phyloP scores from a whole-genome alignment of 164 flowering plant species.

The Vitis rupestris region DNA sequence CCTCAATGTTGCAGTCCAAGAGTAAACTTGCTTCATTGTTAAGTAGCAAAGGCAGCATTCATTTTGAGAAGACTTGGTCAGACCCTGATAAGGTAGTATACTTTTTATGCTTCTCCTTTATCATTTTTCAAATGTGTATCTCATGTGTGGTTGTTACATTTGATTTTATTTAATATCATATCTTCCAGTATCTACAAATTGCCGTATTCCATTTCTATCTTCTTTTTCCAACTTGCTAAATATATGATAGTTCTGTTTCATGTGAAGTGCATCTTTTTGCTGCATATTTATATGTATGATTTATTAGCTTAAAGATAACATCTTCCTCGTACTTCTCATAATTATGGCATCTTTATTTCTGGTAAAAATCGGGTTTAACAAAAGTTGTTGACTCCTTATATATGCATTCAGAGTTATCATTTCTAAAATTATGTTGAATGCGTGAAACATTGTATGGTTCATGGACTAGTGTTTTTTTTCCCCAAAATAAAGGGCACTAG shows the following conservation, averaged over 20 bases:
- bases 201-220: too few relatives aligned
- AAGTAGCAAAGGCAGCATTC: slow-evolving; percentile 30
- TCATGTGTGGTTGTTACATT: not conserved
- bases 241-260: too few relatives aligned
- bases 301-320: not conserved
- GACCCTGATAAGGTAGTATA: slow-evolving; percentile 45
- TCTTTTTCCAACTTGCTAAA: too few relatives aligned
- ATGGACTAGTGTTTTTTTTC: too few relatives aligned
- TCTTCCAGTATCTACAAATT: not conserved
- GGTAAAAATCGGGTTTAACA: not conserved
- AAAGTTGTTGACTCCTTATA: not conserved
- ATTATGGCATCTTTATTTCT: not conserved
- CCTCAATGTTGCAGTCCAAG: slow-evolving; percentile 32
- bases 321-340: not conserved
- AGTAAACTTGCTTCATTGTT: slow-evolving; percentile 35
- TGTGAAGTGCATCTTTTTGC: too few relatives aligned
- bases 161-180: not conserved
- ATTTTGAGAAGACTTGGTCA: slow-evolving; percentile 25
- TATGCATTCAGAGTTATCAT: not conserved
- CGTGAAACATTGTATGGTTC: too few relatives aligned
- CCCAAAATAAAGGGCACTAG: too few relatives aligned
- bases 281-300: not conserved
- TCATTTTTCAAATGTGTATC: not conserved
- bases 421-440: too few relatives aligned
- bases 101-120: not conserved